Evolutionary conservation across 2,329 filamentous ascomycete genomes (phyloP).

Genomic region (Neodidymelliopsis sp.): DNA sequence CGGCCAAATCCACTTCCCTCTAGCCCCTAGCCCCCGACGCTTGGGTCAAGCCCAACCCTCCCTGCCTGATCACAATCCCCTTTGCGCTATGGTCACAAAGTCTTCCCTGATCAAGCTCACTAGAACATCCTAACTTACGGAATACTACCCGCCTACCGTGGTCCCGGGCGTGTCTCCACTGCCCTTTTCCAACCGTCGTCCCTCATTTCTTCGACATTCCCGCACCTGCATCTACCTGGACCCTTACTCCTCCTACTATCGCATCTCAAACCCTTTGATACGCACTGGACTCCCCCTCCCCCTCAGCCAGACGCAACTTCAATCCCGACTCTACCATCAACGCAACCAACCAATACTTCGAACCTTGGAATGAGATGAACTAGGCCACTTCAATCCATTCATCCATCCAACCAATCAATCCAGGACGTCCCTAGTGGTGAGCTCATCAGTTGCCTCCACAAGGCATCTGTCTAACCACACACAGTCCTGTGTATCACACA

Average conservation of each 20-base stretch:
- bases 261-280: constrained; percentile 44
- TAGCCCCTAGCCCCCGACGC: constrained; percentile 44
- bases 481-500: constrained; percentile 23
- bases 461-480: constrained; percentile 21
- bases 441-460: constrained; percentile 6
- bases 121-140: constrained; percentile 50
- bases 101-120: constrained; percentile 49
- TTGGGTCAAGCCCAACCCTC: constrained; percentile 46
- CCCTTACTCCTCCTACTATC: constrained; percentile 50
- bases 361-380: constrained; percentile 45
- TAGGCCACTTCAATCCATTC: constrained; percentile 21
- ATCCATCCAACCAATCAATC: constrained; percentile 13
- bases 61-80: constrained; percentile 47
- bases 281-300: constrained; percentile 43
- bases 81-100: constrained; percentile 48
- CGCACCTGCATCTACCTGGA: constrained; percentile 51
- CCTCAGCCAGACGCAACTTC: constrained; percentile 33
- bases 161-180: constrained; percentile 51
- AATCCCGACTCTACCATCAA: constrained; percentile 8
- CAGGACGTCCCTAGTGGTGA: constrained; percentile 31
- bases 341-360: not conserved
- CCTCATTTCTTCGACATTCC: constrained; percentile 51
- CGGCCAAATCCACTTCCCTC: constrained; percentile 45
- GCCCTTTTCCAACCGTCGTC: constrained; percentile 51
- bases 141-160: constrained; percentile 53